These are phyloP conservation scores for Globisporangium abappressorium DNA, from an alignment of 352 stramenopile species.

Conservation along the genomic window DNA sequence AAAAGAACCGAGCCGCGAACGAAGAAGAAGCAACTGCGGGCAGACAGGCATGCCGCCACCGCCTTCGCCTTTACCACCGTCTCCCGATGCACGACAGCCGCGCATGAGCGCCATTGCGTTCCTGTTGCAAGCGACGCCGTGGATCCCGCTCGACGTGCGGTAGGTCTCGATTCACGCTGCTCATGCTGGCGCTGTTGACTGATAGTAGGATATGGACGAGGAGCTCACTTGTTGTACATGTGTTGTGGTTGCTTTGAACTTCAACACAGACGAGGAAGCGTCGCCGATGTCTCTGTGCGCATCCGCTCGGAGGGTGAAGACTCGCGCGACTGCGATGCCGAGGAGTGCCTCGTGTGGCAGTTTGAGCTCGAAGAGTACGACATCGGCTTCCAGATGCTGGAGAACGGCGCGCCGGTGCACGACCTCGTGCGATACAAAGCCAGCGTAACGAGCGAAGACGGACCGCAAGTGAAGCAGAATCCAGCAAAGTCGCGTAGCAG, in stretches of 20 bases:
- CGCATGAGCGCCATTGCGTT: slow-evolving; percentile 35
- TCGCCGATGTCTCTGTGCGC: slow-evolving; percentile 41
- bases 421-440: slow-evolving; percentile 41
- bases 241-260: neutral
- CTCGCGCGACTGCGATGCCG: slow-evolving; percentile 13
- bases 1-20: neutral
- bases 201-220: neutral
- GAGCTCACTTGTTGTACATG: neutral
- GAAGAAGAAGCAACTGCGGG: neutral
- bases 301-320: slow-evolving; percentile 19
- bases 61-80: neutral
- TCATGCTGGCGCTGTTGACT: neutral
- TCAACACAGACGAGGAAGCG: slow-evolving; percentile 37
- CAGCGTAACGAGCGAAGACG: neutral
- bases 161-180: slow-evolving; percentile 6
- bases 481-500: neutral
- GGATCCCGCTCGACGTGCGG: slow-evolving; percentile 43
- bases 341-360: slow-evolving; percentile 57
- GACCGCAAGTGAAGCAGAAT: neutral
- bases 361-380: slow-evolving; percentile 61
- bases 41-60: slow-evolving; percentile 7
- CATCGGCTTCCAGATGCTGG: slow-evolving; percentile 57
- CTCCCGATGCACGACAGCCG: neutral
- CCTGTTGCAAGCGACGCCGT: slow-evolving; percentile 53
- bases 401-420: slow-evolving; percentile 33